phyloP scores from a whole-genome alignment of 345 rosid genomes.

The Bretschneidera sinensis region DNA sequence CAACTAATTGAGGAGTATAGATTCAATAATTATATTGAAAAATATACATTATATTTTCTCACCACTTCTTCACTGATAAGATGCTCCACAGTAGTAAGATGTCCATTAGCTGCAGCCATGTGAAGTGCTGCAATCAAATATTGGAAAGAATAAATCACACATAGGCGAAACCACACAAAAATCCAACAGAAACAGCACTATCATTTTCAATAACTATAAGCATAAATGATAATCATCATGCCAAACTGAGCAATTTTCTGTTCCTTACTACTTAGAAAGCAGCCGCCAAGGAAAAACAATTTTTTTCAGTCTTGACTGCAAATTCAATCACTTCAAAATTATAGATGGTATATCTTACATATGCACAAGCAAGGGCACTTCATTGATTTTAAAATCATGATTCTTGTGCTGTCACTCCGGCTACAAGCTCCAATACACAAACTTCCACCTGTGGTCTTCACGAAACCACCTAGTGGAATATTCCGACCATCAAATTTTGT shows the following conservation, averaged over 20 bases:
- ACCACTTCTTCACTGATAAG: conserved; percentile 70
- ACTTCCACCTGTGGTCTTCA: no score
- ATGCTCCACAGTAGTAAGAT: conserved; percentile 59
- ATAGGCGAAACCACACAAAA: neutral
- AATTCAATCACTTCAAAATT: no score
- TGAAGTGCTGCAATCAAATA: conserved; percentile 63
- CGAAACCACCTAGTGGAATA: no score
- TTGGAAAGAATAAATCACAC: conserved; percentile 1
- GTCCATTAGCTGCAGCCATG: conserved; percentile 96
- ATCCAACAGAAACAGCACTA: neutral
- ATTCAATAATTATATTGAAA: neutral
- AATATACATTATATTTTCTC: conserved; percentile 21
- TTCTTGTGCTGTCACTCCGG: no score
- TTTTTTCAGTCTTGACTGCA: no score
- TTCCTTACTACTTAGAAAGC: no score
- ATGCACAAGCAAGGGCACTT: neutral
- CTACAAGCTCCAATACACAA: no score
- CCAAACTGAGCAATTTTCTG: neutral
- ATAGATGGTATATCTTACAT: no score
- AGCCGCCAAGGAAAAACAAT: no score
- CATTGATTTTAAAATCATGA: neutral
- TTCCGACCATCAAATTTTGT: no score
- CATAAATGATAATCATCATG: conserved; percentile 1
- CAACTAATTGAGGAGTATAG: neutral
- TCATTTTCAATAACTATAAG: neutral